Evolutionary conservation across 1,139 yeast genomes (phyloP), one percentile per base, ranked within the genome.

Genomic region (Candida sp.): DNA sequence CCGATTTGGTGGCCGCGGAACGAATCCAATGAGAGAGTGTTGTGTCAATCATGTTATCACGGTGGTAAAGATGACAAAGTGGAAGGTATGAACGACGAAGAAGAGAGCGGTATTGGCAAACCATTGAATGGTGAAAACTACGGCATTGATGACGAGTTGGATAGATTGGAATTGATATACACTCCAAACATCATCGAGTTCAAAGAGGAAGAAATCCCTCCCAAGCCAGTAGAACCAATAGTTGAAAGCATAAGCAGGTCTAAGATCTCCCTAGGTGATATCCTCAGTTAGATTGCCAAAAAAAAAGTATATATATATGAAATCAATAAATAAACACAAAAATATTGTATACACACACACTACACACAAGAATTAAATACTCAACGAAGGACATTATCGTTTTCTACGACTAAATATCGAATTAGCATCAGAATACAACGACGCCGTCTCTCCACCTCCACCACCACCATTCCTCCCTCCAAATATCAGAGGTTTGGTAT

Each of bases 1-100:
- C 81, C 81, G 3, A 71, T 69, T 44, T 77, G 81, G 81, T 73
- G 80, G 77, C 49, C 50, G 7, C 48, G n/a, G 28, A 26, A 38
- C n/a, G 31, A 38, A 38, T 5, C 42, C 3, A 27, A 38, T 6
- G 44, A 49, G 7, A 44, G 44, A 7, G 33, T 41, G 7, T 49
- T 66, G 12, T 75, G 79, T 49, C 78, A 73, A 49, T 57, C 66
- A n/a, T 74, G 79, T 50, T 63, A 66, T 52, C 72, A 68, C 49
- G 53, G 55, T 12, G 55, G 49, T n/a, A 51, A 52, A 28, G 17
- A 17, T 17, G 51, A 49, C 3, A 37, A 26, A 1, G 42, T 31
- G 3, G 41, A 38, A 12, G 48, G 37, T 27, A 22, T 28, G 6
- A 39, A 50, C 9, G 40, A 23, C 4, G 30, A 32, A 6, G 63